Evolutionary conservation across 176 grass and related monocot genomes (phyloP), one percentile per base, ranked within the genome.

Genomic region (Areca catechu): DNA sequence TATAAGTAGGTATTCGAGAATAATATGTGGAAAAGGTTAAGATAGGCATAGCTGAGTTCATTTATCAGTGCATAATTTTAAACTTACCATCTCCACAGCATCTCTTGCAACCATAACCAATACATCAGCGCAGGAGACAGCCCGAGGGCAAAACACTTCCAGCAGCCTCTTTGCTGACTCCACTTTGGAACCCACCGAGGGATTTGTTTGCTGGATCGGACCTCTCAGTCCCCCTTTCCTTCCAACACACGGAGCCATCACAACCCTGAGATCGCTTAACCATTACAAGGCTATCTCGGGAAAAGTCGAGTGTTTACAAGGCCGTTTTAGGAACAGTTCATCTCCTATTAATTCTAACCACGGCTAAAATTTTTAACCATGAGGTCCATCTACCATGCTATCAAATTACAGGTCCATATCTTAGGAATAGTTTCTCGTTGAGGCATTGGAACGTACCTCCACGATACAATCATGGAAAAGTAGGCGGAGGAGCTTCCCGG

Each of bases 401-500:
- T 12, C 34, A 43, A 43, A 43, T 43, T 12, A 43, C 34, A 43
- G 34, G 34, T 14, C 34, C n/a, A n/a, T 14, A 43, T 43, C 2
- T 2, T 43, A 43, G 34, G 34, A 48, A 20, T 21, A 24, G 2
- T 47, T 16, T 20, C 5, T 27, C 22, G 23, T 1, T 22, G 10
- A 5, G 22, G 21, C 23, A 27, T 29, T 30, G 55, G 23, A 27
- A n/a, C 25, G 19, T 71, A 97, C 92, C 92, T 97, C 80, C 15
- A 97, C 86, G 19, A 97, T 79, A 77, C 92, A 97, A 66, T 97
- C 92, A 56, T 97, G 92, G 73, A 97, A 97, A 24, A 97, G 52
- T 34, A 97, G 76, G 71, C 92, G 76, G 29, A 97, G 86, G 14
- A 97, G 86, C 72, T 97, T 97, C 60, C 83, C 83, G 2, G 86